Evolutionary conservation across 108 stramenopile species (phyloP), one percentile per base, ranked within the genome.

Genomic region (Aurantiochytrium sp.): DNA sequence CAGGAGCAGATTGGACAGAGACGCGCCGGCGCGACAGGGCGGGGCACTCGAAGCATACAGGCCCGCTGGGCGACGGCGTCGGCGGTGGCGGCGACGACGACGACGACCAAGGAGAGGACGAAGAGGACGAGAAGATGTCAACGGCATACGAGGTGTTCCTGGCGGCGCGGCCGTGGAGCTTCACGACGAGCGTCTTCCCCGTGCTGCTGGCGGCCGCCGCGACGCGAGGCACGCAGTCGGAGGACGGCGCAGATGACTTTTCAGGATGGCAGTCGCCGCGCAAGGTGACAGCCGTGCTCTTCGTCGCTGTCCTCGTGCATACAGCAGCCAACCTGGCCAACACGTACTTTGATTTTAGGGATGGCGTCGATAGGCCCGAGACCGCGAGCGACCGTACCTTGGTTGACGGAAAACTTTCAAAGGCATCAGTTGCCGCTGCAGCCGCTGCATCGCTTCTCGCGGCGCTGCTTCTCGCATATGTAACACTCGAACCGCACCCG

Each of bases 141-240:
- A 42, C 42, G 64, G 64, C 42, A 23, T 12, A 12, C 10, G 64
- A 69, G 64, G 42, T 69, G 64, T 55, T 90, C 53, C 45, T 91
- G 4, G 91, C 91, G 44, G 88, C 91, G 76, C 69, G 92, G 10
- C 92, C 92, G 19, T 92, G 92, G 92, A 92, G 29, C 47, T 92
- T 91, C 55, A 92, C 92, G n/a, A 91, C 91, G 42, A 55, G 71
- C 28, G 35, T 91, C 47, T 89, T 92, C 23, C 91, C 91, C 4
- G 76, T 92, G 25, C 72, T 92, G 14, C 91, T 92, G 35, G 90
- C 92, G 5, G 88, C 90, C 14, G 89, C 88, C 51, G 90, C 91
- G 12, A 5, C 91, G 23, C 60, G 88, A 44, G 21, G 5, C 21
- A 25, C 87, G 25, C 14, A 43, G 49, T 87, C 89, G 60, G 16